phyloP scores from a whole-genome alignment of 2,329 filamentous ascomycete species.

The Paecilomyces niveus region DNA sequence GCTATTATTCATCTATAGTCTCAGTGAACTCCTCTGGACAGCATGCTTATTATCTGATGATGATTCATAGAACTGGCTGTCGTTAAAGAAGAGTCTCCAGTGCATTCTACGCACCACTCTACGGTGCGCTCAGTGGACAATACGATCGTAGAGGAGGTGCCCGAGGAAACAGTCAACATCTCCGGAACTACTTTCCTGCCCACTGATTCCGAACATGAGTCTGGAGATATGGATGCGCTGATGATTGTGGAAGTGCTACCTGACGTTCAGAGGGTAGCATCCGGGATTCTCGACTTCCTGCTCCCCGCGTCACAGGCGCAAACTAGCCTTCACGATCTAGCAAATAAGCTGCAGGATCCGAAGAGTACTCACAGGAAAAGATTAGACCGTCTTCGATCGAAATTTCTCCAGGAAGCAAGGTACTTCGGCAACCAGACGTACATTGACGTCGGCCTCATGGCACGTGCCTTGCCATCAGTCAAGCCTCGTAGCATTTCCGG shows the following conservation, averaged over 20 bases:
- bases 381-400: constrained; percentile 15
- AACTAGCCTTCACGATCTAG: constrained; percentile 19
- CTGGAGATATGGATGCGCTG: constrained; percentile 24
- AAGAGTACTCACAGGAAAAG: constrained; percentile 20
- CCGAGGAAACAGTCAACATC: constrained; percentile 23
- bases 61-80: neutral
- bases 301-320: constrained; percentile 19
- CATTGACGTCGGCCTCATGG: constrained; percentile 26
- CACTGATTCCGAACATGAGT: constrained; percentile 21
- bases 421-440: constrained; percentile 25
- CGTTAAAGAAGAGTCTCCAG: neutral
- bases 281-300: constrained; percentile 30
- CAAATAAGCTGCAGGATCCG: constrained; percentile 22
- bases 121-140: neutral
- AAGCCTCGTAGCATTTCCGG: constrained; percentile 9
- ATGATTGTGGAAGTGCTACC: constrained; percentile 33
- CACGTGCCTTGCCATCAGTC: constrained; percentile 21
- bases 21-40: neutral
- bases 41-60: neutral
- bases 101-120: neutral
- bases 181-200: constrained; percentile 27
- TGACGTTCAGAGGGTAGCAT: constrained; percentile 27
- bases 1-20: neutral
- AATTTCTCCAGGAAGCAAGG: constrained; percentile 17
- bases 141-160: constrained; percentile 2